phyloP scores from a whole-genome alignment of 202 grass and related monocot species.

The Bolboschoenoplectus hybrid region DNA sequence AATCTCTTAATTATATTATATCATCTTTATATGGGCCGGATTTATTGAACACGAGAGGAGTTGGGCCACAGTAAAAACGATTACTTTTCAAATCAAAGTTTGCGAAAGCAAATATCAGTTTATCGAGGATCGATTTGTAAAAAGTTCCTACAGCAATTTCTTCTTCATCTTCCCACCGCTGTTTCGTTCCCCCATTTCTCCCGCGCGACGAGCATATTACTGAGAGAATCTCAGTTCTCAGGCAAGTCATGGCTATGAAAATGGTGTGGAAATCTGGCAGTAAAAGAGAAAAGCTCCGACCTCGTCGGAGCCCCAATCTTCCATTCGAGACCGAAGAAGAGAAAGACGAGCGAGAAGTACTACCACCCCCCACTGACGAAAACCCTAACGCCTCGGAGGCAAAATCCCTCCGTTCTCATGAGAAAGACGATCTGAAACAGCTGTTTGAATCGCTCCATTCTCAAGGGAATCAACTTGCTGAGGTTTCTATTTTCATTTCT shows the following conservation, averaged over 20 bases:
- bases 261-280: conserved; percentile 33
- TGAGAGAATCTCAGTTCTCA: background rate
- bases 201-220: background rate
- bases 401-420: background rate
- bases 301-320: conserved; percentile 30
- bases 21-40: background rate
- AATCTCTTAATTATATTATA: too few species aligned
- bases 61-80: background rate
- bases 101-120: background rate
- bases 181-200: background rate
- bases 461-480: conserved; percentile 65
- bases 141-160: background rate
- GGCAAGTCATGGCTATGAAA: conserved; percentile 32
- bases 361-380: background rate
- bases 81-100: background rate
- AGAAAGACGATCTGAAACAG: conserved; percentile 24
- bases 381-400: background rate
- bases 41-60: background rate
- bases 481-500: conserved; percentile 54
- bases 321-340: conserved; percentile 43
- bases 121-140: background rate
- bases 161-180: background rate
- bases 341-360: background rate
- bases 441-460: conserved; percentile 46
- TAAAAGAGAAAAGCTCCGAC: conserved; percentile 32